Conservation (phyloP, 768 basidiomycete genomes). For the Amanita muscaria region DNA sequence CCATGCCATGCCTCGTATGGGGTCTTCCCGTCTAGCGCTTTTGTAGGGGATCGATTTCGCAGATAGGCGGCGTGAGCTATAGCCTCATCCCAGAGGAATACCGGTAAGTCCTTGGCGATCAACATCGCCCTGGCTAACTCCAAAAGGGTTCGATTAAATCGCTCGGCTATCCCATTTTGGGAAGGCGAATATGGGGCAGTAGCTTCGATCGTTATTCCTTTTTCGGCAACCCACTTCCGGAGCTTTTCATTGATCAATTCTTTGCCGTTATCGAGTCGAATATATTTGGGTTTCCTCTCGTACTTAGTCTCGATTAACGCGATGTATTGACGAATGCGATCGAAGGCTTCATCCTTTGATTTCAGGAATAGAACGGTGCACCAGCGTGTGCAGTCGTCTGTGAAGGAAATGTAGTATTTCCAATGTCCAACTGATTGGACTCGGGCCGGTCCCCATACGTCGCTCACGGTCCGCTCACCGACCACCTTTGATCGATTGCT, state of each 20-base stretch:
- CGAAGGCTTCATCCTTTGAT: slow-evolving; percentile 4
- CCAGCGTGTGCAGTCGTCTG: not conserved
- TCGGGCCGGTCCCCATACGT: slow-evolving; percentile 4
- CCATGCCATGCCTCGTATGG: too few relatives aligned
- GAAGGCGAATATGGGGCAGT: slow-evolving; percentile 1
- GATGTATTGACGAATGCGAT: not conserved
- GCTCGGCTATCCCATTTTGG: not conserved
- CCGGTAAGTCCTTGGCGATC: too few relatives aligned
- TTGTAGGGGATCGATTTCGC: too few relatives aligned
- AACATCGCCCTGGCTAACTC: too few relatives aligned
- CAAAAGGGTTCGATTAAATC: not conserved
- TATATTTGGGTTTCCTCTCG: not conserved
- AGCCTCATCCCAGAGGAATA: too few relatives aligned
- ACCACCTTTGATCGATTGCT: not conserved
- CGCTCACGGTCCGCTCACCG: not conserved
- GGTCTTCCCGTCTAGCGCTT: too few relatives aligned
- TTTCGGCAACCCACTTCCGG: not conserved
- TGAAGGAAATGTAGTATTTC: slow-evolving; percentile 6
- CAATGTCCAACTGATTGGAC: not conserved
- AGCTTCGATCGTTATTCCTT: not conserved
- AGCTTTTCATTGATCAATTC: not conserved
- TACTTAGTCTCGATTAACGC: not conserved
- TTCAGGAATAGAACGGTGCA: slow-evolving; percentile 1
- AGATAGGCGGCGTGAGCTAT: too few relatives aligned
- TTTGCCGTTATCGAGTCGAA: slow-evolving; percentile 1